phyloP scores from a whole-genome alignment of 208 protist species.

The Wallacemonas sp. region DNA sequence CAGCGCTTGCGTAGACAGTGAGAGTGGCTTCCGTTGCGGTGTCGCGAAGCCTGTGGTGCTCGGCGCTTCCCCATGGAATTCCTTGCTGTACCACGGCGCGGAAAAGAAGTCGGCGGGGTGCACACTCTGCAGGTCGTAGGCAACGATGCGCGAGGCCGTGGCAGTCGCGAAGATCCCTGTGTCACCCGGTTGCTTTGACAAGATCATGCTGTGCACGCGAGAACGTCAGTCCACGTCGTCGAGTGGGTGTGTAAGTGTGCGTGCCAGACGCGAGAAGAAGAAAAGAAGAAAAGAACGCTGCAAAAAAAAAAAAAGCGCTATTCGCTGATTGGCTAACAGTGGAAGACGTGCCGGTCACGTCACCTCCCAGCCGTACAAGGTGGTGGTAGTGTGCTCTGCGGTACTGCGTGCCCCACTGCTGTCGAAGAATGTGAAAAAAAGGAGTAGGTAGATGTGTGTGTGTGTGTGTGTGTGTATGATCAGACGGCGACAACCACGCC shows the following conservation, averaged over 20 bases:
- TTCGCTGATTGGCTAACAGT: no score
- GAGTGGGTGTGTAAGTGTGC: not conserved
- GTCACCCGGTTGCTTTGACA: slow-evolving; percentile 65
- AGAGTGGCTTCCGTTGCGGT: not conserved
- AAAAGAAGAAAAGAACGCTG: slow-evolving; percentile 9
- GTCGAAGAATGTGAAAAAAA: no score
- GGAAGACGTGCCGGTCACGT: no score
- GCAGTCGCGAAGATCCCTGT: slow-evolving; percentile 68
- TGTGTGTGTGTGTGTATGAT: not conserved
- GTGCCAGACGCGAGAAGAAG: not conserved
- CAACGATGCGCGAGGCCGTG: slow-evolving; percentile 24
- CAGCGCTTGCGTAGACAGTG: slow-evolving; percentile 4
- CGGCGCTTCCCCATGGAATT: not conserved
- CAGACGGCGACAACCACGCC: not conserved
- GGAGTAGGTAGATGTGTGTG: slow-evolving; percentile 2
- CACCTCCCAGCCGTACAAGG: no score
- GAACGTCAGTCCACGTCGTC: no score
- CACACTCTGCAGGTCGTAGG: slow-evolving; percentile 36
- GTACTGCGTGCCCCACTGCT: no score
- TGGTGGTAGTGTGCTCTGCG: no score
- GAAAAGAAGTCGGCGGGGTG: slow-evolving; percentile 2
- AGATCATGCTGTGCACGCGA: slow-evolving; percentile 35
- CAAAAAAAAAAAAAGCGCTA: slow-evolving; percentile 12
- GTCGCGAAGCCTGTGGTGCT: not conserved
- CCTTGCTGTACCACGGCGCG: not conserved